Evolutionary conservation across 1,139 yeast genomes (phyloP).

Genomic region (Arxiozyma bovina): DNA sequence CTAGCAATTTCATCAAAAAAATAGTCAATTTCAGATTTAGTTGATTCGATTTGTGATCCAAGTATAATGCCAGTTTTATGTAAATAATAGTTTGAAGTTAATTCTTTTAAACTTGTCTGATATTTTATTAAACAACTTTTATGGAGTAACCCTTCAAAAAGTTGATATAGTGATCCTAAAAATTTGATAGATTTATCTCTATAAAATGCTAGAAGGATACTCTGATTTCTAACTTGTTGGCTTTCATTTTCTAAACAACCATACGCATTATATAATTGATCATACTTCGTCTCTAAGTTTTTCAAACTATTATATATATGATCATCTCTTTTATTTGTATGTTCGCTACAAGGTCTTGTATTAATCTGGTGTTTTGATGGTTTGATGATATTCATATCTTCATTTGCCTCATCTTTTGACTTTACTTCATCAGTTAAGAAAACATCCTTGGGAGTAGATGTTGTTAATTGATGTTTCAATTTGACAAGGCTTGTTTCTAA

Average conservation of each 20-base stretch:
- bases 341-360: no score
- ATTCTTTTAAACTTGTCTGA: constrained; percentile 11
- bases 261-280: background rate
- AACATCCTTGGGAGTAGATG: background rate
- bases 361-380: background rate
- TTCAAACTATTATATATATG: background rate
- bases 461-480: background rate
- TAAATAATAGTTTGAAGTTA: constrained; percentile 9
- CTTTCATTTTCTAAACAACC: background rate
- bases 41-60: constrained; percentile 10
- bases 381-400: background rate
- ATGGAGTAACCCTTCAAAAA: constrained; percentile 15
- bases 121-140: constrained; percentile 13
- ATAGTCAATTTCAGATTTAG: constrained; percentile 10
- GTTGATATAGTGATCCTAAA: constrained; percentile 16
- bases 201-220: constrained; percentile 8
- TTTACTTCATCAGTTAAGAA: no score
- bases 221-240: background rate
- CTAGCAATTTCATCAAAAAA: constrained; percentile 18
- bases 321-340: background rate
- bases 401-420: background rate
- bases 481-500: background rate
- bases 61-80: constrained; percentile 6
- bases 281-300: background rate
- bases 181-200: constrained; percentile 18